These are phyloP conservation scores for Metschnikowia shivogae DNA, from an alignment of 805 yeast species.

Conservation along the genomic window DNA sequence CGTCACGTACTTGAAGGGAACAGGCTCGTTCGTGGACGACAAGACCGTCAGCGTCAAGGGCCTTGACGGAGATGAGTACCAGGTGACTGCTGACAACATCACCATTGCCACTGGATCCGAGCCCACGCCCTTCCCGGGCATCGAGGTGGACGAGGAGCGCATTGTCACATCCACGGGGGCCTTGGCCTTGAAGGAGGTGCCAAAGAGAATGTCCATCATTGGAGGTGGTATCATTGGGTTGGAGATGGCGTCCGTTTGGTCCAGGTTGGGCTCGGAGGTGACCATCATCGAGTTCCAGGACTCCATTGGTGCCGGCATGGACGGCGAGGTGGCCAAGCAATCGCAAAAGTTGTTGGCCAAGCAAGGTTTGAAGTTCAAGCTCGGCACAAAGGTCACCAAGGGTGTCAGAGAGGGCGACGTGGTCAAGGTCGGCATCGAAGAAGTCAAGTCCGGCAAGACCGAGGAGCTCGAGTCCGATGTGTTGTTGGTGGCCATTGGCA, in stretches of 20 bases:
- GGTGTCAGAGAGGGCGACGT: conserved; percentile 87
- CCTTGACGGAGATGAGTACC: conserved; percentile 76
- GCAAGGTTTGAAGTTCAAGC: conserved; percentile 93
- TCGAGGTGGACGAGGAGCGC: conserved; percentile 92
- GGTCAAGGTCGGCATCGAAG: conserved; percentile 85
- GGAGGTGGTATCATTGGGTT: conserved; percentile 99
- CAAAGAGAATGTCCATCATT: conserved; percentile 85
- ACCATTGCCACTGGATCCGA: conserved; percentile 98
- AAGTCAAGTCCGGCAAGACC: conserved; percentile 78
- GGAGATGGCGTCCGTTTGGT: conserved; percentile 98
- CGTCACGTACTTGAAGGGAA: conserved; percentile 91
- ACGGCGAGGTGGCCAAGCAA: conserved; percentile 85
- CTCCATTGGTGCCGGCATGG: conserved; percentile 98
- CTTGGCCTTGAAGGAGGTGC: conserved; percentile 77
- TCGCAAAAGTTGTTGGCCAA: conserved; percentile 86
- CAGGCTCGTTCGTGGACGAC: conserved; percentile 83
- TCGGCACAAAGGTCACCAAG: conserved; percentile 83
- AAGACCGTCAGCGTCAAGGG: conserved; percentile 76
- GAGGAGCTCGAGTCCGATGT: conserved; percentile 86
- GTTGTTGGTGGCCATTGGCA: conserved; percentile 94
- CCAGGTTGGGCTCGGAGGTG: conserved; percentile 92
- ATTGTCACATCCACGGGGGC: conserved; percentile 96
- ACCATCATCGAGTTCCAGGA: conserved; percentile 88
- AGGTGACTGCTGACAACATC: conserved; percentile 77
- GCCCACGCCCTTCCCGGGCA: conserved; percentile 98